Base-by-base conservation (phyloP, 2,329 filamentous ascomycete genomes). In the Coniochaeta ligniaria region DNA sequence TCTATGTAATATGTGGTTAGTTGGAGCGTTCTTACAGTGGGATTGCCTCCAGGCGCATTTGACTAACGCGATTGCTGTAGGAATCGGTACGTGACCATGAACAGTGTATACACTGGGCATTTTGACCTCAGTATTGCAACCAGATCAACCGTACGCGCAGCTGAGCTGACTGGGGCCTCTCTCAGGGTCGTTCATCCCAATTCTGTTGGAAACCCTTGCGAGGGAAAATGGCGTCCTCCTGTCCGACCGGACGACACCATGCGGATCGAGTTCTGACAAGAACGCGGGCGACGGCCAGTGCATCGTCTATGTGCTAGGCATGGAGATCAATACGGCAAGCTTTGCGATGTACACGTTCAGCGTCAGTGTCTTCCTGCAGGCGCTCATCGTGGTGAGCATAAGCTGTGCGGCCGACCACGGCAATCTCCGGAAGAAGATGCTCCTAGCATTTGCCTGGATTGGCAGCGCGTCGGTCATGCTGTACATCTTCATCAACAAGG, bases 281-380 rank as follows among this genome's bases (percentile, higher is more conserved):
- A 52, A 52, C 26, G 66, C 70, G 47, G 76, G 79, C 66, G 78
- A 79, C 47, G 81, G 80, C 57, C 91, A 96, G 72, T 99, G 95
- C 71, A 80, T 98, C 62, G 86, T 98, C 62, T 85, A 88, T 64
- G 79, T 98, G 6, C 77, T 96, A 26, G 94, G 94, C 6, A 74
- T 90, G 62, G 88, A 96, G 69, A 88, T 99, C 76, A 98, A 98
- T 74, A 97, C 94, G 0, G 93, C 94, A 38, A 96, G 91, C 73
- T 97, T 98, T 73, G 94, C 73, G 72, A 96, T 98, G 92, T 98
- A 98, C 76, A 97, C 92, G 1, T 99, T 99, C 75, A 96, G 92
- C 61, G 80, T 96, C 69, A 96, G 91, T 71, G 95, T 99, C 1
- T 75, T 97, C 22, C 74, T 97, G 12, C 95, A 99, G 73, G 90